Evolutionary conservation across 257 asterid genomes (phyloP).

Genomic region (Nicotiana noctiflora): DNA sequence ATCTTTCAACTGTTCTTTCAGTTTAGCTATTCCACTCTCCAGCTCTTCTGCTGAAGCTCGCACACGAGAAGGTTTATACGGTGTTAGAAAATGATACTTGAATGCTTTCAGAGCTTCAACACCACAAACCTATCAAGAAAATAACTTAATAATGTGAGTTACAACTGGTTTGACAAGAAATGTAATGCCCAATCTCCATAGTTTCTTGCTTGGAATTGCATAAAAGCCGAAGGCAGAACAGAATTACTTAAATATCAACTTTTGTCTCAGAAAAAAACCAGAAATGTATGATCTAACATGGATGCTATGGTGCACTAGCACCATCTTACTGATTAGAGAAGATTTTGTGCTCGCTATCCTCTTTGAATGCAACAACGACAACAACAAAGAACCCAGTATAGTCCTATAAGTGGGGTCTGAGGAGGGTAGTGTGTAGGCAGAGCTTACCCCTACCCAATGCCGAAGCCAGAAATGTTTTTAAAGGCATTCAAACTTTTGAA

Average conservation of each 20-base stretch:
- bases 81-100: constrained; percentile 55
- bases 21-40: constrained; percentile 47
- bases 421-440: no score
- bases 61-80: constrained; percentile 49
- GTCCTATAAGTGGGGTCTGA: no score
- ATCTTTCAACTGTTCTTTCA: constrained; percentile 50
- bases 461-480: no score
- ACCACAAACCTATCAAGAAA: constrained; percentile 67
- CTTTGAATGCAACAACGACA: neutral
- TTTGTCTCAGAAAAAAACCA: neutral
- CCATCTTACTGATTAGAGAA: neutral
- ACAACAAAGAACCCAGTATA: neutral
- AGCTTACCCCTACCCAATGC: no score
- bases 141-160: neutral
- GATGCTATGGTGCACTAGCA: neutral
- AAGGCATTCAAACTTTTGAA: no score
- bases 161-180: neutral
- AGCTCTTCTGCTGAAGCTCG: constrained; percentile 61
- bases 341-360: neutral
- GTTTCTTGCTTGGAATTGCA: neutral
- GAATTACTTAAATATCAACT: neutral
- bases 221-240: neutral
- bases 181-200: neutral
- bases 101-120: constrained; percentile 66
- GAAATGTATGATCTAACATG: neutral